These are phyloP conservation scores for Linnemannia zychae DNA, from an alignment of 192 early-diverging fungal genomes.

Conservation along the genomic window DNA sequence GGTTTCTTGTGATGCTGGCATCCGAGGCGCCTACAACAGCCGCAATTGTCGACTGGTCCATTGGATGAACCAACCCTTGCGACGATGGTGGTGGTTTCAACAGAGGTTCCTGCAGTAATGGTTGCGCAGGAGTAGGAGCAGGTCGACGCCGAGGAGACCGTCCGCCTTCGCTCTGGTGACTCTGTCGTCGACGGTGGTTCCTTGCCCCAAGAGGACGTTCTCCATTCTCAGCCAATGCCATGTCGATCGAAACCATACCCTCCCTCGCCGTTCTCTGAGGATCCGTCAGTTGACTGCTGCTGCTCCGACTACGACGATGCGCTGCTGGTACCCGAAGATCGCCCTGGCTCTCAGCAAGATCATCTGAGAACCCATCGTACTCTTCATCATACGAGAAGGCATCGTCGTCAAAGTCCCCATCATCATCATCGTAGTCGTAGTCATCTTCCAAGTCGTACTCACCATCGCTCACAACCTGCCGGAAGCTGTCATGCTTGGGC, in stretches of 20 bases:
- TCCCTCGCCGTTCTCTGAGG: background rate
- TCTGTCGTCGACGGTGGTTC: constrained; percentile 33
- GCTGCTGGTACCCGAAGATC: background rate
- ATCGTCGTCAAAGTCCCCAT: constrained; percentile 39
- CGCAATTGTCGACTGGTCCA: background rate
- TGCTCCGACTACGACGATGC: constrained; percentile 1
- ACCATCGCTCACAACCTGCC: constrained; percentile 55
- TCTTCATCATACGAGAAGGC: constrained; percentile 34
- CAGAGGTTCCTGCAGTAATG: background rate
- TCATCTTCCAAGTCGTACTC: constrained; percentile 42
- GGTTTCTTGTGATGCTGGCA: constrained; percentile 1
- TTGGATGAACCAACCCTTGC: background rate
- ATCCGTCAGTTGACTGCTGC: background rate
- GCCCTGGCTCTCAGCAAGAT: background rate
- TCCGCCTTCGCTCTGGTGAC: constrained; percentile 45
- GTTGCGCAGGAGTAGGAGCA: background rate
- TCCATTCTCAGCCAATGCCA: constrained; percentile 23
- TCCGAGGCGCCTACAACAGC: background rate
- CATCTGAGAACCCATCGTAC: constrained; percentile 23
- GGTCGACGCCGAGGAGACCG: constrained; percentile 7
- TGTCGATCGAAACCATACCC: constrained; percentile 43
- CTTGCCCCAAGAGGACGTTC: background rate
- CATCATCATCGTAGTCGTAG: constrained; percentile 20
- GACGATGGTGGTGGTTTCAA: background rate
- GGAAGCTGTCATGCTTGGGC: constrained; percentile 34